phyloP scores from a whole-genome alignment of 805 yeast species.

The Cyberlindnera amylophila region DNA sequence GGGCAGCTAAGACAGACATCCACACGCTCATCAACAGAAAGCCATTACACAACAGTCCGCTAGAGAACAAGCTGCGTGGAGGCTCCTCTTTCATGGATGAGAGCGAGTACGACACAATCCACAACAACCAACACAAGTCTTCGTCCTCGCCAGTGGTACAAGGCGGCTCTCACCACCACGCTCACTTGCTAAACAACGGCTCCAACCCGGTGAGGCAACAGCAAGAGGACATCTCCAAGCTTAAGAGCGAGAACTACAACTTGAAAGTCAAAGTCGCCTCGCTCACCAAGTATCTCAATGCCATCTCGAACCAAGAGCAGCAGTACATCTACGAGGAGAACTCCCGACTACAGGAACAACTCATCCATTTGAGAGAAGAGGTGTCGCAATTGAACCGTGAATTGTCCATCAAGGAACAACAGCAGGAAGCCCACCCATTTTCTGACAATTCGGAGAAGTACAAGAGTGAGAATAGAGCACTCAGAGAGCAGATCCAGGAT shows the following conservation, averaged over 20 bases:
- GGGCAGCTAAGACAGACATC: constrained; percentile 1
- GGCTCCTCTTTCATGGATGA: constrained; percentile 28
- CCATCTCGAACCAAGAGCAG: constrained; percentile 36
- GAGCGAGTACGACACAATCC: constrained; percentile 22
- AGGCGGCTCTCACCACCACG: constrained; percentile 12
- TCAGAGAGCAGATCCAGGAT: constrained; percentile 1
- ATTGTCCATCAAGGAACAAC: constrained; percentile 7
- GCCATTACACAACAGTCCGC: constrained; percentile 18
- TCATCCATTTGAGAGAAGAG: constrained; percentile 24
- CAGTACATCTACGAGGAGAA: constrained; percentile 36
- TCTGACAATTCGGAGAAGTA: constrained; percentile 5
- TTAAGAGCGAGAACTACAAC: constrained; percentile 41
- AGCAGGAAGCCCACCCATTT: neutral
- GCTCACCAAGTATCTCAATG: constrained; percentile 35
- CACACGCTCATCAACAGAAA: constrained; percentile 12
- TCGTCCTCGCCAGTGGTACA: constrained; percentile 20
- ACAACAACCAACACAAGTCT: constrained; percentile 12
- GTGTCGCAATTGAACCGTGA: constrained; percentile 23
- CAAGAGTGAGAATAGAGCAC: constrained; percentile 6
- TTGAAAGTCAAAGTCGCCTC: constrained; percentile 42
- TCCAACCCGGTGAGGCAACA: constrained; percentile 31
- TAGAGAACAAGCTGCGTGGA: constrained; percentile 22
- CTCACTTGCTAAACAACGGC: constrained; percentile 21
- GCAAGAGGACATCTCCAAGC: constrained; percentile 28
- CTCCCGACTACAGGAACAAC: constrained; percentile 29